Conservation (phyloP, 371 early-diverging fungal species). For the Zopfochytrium polystomum region DNA sequence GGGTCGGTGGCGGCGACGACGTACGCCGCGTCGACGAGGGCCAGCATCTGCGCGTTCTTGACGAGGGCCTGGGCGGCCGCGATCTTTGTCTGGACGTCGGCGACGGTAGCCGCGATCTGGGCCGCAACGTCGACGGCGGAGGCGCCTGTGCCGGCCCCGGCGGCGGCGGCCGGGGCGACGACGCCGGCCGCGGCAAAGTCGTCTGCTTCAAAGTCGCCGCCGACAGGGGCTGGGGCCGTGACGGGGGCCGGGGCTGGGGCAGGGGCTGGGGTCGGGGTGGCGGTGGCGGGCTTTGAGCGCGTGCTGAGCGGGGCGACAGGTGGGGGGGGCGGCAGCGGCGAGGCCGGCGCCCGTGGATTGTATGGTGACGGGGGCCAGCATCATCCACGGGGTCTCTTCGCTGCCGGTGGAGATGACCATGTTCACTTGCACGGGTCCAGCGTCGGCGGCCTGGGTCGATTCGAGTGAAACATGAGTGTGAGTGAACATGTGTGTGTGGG, state of each 20-base stretch:
- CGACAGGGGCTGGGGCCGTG: not conserved
- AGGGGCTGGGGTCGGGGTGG: not conserved
- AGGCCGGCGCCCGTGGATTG: not conserved
- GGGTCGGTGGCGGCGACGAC: too few species aligned
- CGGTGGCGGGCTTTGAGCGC: too few species aligned
- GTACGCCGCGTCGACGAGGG: too few species aligned
- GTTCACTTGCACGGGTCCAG: slow-evolving; percentile 16
- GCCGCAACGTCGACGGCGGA: too few species aligned
- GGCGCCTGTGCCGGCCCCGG: not conserved
- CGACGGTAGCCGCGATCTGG: too few species aligned
- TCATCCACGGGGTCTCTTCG: slow-evolving; percentile 1
- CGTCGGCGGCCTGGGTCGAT: too few species aligned
- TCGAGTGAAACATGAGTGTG: too few species aligned
- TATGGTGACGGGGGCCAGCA: slow-evolving; percentile 6
- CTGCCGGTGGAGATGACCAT: slow-evolving; percentile 9
- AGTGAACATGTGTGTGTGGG: too few species aligned
- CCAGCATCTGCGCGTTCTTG: too few species aligned
- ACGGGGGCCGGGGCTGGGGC: slow-evolving; percentile 1
- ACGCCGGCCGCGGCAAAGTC: not conserved
- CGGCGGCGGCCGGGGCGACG: not conserved
- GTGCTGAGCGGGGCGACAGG: not conserved
- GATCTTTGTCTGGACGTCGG: too few species aligned
- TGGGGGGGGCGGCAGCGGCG: not conserved
- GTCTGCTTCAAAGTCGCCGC: not conserved
- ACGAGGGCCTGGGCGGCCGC: too few species aligned